Conservation (phyloP, 2,329 filamentous ascomycete genomes). For the Ophiosphaerella korrae region DNA sequence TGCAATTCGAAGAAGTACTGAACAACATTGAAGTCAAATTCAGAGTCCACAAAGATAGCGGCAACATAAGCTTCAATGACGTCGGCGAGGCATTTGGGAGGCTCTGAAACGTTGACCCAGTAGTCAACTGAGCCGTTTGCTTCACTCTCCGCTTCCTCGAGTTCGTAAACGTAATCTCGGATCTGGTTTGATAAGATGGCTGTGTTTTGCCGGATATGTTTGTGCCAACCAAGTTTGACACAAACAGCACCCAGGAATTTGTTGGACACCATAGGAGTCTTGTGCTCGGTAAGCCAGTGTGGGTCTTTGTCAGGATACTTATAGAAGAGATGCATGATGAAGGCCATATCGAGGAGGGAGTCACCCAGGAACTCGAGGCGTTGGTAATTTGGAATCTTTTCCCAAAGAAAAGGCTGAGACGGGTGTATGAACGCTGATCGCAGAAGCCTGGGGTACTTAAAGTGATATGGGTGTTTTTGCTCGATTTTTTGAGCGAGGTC, state of each 20-base stretch:
- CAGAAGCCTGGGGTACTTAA: conserved; percentile 75
- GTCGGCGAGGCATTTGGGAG: conserved; percentile 81
- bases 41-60: conserved; percentile 87
- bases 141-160: conserved; percentile 59
- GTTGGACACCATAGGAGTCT: conserved; percentile 99
- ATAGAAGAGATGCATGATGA: conserved; percentile 81
- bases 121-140: conserved; percentile 64
- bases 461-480: conserved; percentile 65
- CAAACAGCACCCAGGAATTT: conserved; percentile 86
- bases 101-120: conserved; percentile 65
- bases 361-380: conserved; percentile 92
- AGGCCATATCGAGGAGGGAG: conserved; percentile 82
- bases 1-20: conserved; percentile 77
- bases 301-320: conserved; percentile 80
- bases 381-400: conserved; percentile 86
- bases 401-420: conserved; percentile 75
- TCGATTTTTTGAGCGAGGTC: conserved; percentile 71
- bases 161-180: conserved; percentile 60
- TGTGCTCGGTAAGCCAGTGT: conserved; percentile 97
- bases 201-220: conserved; percentile 64
- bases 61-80: conserved; percentile 88
- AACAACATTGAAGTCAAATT: conserved; percentile 76
- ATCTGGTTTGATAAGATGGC: conserved; percentile 59
- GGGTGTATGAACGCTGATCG: conserved; percentile 88
- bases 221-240: conserved; percentile 77